These are phyloP conservation scores for Bipolaris cookei DNA, from an alignment of 2,329 filamentous ascomycete species.

Conservation along the genomic window DNA sequence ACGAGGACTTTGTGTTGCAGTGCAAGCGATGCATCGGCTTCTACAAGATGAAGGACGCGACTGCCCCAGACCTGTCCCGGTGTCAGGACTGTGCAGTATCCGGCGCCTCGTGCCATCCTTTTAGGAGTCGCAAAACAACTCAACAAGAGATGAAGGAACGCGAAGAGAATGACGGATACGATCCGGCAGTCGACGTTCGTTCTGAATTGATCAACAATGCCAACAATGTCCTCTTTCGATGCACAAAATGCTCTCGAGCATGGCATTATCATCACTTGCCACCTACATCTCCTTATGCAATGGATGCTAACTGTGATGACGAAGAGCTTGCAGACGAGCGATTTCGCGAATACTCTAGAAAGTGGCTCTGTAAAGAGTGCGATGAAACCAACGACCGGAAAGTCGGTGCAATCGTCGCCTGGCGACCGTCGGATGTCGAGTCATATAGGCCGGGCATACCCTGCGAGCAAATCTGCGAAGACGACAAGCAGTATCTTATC, in stretches of 20 bases:
- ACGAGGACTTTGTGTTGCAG: constrained; percentile 82
- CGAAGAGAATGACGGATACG: constrained; percentile 76
- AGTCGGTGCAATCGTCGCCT: constrained; percentile 81
- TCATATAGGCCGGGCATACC: constrained; percentile 61
- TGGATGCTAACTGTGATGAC: constrained; percentile 54
- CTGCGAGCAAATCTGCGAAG: constrained; percentile 67
- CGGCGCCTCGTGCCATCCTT: constrained; percentile 75
- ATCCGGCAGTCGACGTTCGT: constrained; percentile 73
- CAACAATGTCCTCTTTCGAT: constrained; percentile 82
- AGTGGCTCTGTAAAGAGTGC: constrained; percentile 85
- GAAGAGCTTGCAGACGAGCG: constrained; percentile 65
- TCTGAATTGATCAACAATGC: constrained; percentile 73
- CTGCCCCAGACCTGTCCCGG: constrained; percentile 70
- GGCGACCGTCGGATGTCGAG: constrained; percentile 73
- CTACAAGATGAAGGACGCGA: constrained; percentile 70
- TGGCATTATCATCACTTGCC: constrained; percentile 88
- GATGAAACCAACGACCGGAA: constrained; percentile 64
- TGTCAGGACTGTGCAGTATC: constrained; percentile 73
- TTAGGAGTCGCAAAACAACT: constrained; percentile 73
- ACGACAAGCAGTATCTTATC: constrained; percentile 88
- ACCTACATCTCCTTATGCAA: constrained; percentile 51
- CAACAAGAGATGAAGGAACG: constrained; percentile 84
- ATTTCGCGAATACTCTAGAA: constrained; percentile 72
- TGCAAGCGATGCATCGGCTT: constrained; percentile 82
- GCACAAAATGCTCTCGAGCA: constrained; percentile 73